These are phyloP conservation scores for Neopestalotiopsis rosae DNA, from an alignment of 2,329 filamentous ascomycete species.

Conservation along the genomic window DNA sequence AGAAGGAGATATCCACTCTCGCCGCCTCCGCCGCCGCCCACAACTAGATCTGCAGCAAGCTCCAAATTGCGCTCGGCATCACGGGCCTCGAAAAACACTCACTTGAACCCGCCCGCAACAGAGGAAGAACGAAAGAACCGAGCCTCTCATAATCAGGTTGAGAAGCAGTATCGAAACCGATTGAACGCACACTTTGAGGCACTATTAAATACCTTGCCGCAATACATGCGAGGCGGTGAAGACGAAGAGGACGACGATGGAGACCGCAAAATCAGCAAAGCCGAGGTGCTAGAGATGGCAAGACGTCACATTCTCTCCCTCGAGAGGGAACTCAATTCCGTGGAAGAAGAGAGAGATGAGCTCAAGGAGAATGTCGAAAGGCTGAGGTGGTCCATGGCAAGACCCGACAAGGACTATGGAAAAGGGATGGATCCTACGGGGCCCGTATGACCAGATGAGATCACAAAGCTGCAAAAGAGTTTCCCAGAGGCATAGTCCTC, in stretches of 20 bases:
- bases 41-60: slow-evolving; percentile 18
- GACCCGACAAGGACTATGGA: not conserved
- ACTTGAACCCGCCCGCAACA: slow-evolving; percentile 39
- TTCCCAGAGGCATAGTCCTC: not conserved
- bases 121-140: slow-evolving; percentile 39
- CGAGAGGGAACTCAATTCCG: slow-evolving; percentile 41
- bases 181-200: slow-evolving; percentile 52
- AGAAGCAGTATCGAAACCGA: slow-evolving; percentile 54
- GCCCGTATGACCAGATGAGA: not conserved
- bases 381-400: slow-evolving; percentile 35
- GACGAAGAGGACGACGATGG: slow-evolving; percentile 33
- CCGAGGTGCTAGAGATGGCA: slow-evolving; percentile 51
- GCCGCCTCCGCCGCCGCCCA: slow-evolving; percentile 18
- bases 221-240: slow-evolving; percentile 35
- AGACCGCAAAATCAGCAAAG: slow-evolving; percentile 44
- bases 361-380: slow-evolving; percentile 34
- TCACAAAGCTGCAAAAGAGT: not conserved
- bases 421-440: not conserved
- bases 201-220: slow-evolving; percentile 46
- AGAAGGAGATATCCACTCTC: slow-evolving; percentile 15
- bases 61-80: slow-evolving; percentile 39
- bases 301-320: slow-evolving; percentile 46
- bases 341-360: slow-evolving; percentile 44
- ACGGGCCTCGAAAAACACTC: slow-evolving; percentile 40
- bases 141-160: slow-evolving; percentile 51